Conservation (phyloP, 257 asterid genomes). For the Lavandula angustifolia region DNA sequence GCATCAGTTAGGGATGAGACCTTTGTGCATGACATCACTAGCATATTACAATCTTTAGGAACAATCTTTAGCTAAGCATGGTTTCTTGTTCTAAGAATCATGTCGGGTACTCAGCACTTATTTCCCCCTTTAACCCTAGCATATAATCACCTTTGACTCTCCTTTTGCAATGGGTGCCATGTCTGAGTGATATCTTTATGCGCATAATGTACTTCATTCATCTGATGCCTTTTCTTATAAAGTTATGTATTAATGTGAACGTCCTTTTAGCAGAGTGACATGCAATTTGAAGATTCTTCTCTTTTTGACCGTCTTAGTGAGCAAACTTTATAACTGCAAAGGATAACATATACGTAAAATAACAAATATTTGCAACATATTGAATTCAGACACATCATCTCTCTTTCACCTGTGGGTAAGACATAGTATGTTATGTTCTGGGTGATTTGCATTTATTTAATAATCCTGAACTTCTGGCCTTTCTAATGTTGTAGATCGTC, state of each 20-base stretch:
- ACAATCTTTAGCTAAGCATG: slow-evolving; percentile 17
- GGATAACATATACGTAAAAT: slow-evolving; percentile 5
- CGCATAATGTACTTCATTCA: not conserved
- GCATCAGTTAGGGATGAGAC: not conserved
- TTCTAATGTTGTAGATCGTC: slow-evolving; percentile 63
- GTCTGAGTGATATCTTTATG: slow-evolving; percentile 5
- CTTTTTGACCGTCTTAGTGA: slow-evolving; percentile 4
- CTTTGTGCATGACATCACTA: not conserved
- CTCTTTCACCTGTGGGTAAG: slow-evolving; percentile 14
- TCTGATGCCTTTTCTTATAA: not conserved
- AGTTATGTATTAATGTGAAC: slow-evolving; percentile 8
- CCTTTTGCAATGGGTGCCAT: slow-evolving; percentile 3
- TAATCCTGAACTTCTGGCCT: slow-evolving; percentile 27
- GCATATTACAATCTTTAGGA: slow-evolving; percentile 1
- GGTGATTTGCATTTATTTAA: slow-evolving; percentile 14
- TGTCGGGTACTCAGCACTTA: not conserved
- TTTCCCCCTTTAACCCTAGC: slow-evolving; percentile 19
- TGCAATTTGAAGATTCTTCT: not conserved
- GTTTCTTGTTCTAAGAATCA: slow-evolving; percentile 10
- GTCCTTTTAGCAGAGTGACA: not conserved
- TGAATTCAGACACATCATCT: not conserved
- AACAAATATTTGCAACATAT: not conserved
- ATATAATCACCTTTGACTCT: slow-evolving; percentile 6
- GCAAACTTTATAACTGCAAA: not conserved
- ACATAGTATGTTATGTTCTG: not conserved